Evolutionary conservation across 345 rosid species (phyloP).

Genomic region (Lagerstroemia speciosa): DNA sequence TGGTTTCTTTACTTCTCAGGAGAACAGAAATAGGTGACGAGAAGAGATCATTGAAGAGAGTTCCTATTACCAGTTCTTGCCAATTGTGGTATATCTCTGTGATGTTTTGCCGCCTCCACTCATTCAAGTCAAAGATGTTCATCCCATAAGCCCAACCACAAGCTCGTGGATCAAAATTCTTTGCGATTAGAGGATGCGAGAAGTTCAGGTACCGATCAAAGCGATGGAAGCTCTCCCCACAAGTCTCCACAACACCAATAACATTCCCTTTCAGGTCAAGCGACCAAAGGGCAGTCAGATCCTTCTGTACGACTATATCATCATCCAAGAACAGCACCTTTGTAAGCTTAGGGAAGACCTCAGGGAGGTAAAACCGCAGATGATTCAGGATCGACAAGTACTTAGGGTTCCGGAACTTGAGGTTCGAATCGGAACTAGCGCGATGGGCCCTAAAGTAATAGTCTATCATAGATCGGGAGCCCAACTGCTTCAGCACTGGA

Average conservation of each 20-base stretch:
- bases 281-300: slow-evolving; percentile 76
- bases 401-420: slow-evolving; percentile 93
- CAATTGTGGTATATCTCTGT: slow-evolving; percentile 82
- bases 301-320: slow-evolving; percentile 90
- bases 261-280: slow-evolving; percentile 87
- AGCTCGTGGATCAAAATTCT: slow-evolving; percentile 81
- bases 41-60: neutral
- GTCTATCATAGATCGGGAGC: slow-evolving; percentile 77
- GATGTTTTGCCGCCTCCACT: slow-evolving; percentile 86
- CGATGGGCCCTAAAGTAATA: slow-evolving; percentile 85
- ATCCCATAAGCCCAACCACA: slow-evolving; percentile 99
- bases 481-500: slow-evolving; percentile 91
- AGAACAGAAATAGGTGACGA: no score
- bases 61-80: slow-evolving; percentile 70
- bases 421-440: slow-evolving; percentile 62
- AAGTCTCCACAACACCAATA: slow-evolving; percentile 96
- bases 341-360: slow-evolving; percentile 84
- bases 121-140: slow-evolving; percentile 81
- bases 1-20: no score
- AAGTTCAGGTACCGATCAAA: slow-evolving; percentile 96
- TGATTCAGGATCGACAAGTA: slow-evolving; percentile 93
- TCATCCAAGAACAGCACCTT: slow-evolving; percentile 92
- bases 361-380: slow-evolving; percentile 94
- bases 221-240: slow-evolving; percentile 94
- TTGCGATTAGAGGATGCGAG: slow-evolving; percentile 86